Percentiles rank a stretch among this genome's conserved stretches.
Evolutionary conservation across 2,329 filamentous ascomycete genomes (phyloP).

Genomic region (Alternaria hordeiaustralica): DNA sequence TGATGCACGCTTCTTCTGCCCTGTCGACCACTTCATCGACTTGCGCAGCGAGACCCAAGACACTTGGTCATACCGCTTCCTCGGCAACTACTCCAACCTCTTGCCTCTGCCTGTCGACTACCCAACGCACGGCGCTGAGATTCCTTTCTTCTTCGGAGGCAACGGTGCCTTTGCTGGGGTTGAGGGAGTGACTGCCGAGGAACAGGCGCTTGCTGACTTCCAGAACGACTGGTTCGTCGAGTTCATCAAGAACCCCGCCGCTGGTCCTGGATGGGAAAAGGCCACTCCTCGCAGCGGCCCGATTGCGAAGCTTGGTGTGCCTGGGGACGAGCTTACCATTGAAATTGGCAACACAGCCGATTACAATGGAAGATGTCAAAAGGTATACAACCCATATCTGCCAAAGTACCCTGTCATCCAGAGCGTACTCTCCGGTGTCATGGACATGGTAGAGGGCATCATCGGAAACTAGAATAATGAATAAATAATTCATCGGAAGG

Average conservation of each 20-base stretch:
- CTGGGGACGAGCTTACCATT: slow-evolving; percentile 43
- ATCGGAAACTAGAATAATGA: slow-evolving; percentile 4
- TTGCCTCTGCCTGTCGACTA: slow-evolving; percentile 36
- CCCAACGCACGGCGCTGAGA: slow-evolving; percentile 52
- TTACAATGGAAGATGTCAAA: slow-evolving; percentile 45
- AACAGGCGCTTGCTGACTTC: slow-evolving; percentile 53
- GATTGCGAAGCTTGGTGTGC: slow-evolving; percentile 44
- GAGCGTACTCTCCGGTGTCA: slow-evolving; percentile 10
- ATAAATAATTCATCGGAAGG: not conserved
- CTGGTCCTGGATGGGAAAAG: slow-evolving; percentile 52
- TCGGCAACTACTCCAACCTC: slow-evolving; percentile 49
- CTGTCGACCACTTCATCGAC: slow-evolving; percentile 45
- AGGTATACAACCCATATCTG: slow-evolving; percentile 29
- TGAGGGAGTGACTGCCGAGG: slow-evolving; percentile 45
- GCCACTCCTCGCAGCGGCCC: slow-evolving; percentile 38
- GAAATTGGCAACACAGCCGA: slow-evolving; percentile 39
- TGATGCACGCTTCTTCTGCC: slow-evolving; percentile 57
- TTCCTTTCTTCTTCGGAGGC: slow-evolving; percentile 56
- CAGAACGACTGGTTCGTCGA: slow-evolving; percentile 53
- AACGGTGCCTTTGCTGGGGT: slow-evolving; percentile 51
- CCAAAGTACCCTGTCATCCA: slow-evolving; percentile 31
- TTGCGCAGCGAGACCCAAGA: slow-evolving; percentile 48
- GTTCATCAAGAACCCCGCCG: slow-evolving; percentile 55
- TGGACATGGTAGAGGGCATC: not conserved
- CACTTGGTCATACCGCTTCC: slow-evolving; percentile 56